Evolutionary conservation across 192 early-diverging fungal species (phyloP), one percentile per base, ranked within the genome.

Genomic region (Backusella parvicylindrica): DNA sequence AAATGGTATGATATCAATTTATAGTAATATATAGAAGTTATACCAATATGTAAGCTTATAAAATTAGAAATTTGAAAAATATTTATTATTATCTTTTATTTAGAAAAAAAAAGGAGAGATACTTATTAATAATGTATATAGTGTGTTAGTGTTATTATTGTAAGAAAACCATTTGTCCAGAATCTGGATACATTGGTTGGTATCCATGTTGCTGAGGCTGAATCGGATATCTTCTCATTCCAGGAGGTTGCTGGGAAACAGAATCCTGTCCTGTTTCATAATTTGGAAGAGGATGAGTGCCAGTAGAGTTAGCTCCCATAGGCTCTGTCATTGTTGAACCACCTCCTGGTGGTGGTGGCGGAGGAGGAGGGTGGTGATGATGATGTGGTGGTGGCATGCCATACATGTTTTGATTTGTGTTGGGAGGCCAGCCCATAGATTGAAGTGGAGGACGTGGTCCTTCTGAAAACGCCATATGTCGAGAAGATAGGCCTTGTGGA

Each of bases 381-480:
- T 38, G 37, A 38, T 38, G 37, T 4, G 37, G 53, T 28, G 53
- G 53, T 4, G 53, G 53, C 6, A 60, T 26, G 13, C 53, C 53
- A 12, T 60, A 60, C 53, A 60, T 60, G 3, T 60, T 60, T 60
- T 60, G 53, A 60, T 60, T 60, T 28, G 53, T 28, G 28, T 60
- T 60, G 53, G 53, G 53, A 60, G 53, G 53, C 53, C 53, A 60
- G 53, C 53, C 53, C 53, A 60, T 60, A 28, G 53, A 26, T 60
- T 60, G 53, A 7, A 60, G 23, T 60, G 53, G 53, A 28, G 53
- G 53, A 3, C 50, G 50, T 60, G 53, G 53, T 60, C 53, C 53
- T 12, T 60, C 53, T 60, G 53, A 60, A 26, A 60, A 60, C 3
- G 11, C 26, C 53, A 60, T 60, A 60, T 60, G 21, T 4, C 53